Base-by-base conservation (phyloP, 345 rosid species). In the Viola odorata region DNA sequence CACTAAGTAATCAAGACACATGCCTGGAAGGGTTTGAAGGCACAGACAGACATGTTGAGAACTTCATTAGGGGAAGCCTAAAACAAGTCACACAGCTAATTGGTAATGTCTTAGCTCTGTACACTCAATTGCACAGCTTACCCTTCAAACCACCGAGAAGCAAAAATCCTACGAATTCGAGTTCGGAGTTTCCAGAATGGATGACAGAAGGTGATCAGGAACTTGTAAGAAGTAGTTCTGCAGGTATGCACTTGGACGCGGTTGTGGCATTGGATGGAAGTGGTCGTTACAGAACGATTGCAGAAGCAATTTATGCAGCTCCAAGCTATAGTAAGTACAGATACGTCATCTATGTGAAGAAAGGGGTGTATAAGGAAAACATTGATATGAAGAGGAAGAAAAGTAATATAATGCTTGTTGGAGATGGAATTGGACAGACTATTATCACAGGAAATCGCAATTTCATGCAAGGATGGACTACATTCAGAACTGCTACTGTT, bases 61-160 rank as follows among this genome's bases (percentile, higher is more conserved):
- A 70, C 50, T 74, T 85, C 75, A 72, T 94, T 59, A 73, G 72
- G 65, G 76, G 71, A 53, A 62, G 76, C 68, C 40, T 72, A 32
- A 77, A 78, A 64, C 90, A 89, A 81, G 97, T 89, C 10, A 83
- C 91, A 6, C 96, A 87, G 64, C 57, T 72, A 12, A 67, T 72
- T 13, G 61, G 68, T 37, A 72, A 72, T 53, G 72, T 72, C 13
- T 49, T 72, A 12, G 53, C 47, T 38, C 48, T 72, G 37, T 72
- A 72, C 56, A 62, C 68, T 17, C 85, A 83, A 41, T 60, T 87
- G 1, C 85, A 89, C 58, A 79, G 77, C 77, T 61, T 86, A 53
- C 96, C 97, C 13, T 94, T 85, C 63, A 77, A 73, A 48, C 69
- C 88, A 17, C 71, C 84, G 12, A 72, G 67, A 38, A 51, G 60